Conservation (phyloP, 108 stramenopile species). For the Chaetoceros muelleri region DNA sequence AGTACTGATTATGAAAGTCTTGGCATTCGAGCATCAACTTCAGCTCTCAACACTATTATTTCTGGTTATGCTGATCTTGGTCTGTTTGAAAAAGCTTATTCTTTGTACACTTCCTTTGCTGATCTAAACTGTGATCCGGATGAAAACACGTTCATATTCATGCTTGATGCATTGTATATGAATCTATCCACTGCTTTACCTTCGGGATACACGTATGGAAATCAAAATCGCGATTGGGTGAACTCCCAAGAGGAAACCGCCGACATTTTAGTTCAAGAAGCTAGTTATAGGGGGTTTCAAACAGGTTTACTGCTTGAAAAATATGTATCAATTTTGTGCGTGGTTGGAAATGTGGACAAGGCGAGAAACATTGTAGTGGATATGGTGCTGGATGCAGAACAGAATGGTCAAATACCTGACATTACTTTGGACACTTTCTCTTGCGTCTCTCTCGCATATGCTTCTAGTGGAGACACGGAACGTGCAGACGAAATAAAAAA, state of each 20-base stretch:
- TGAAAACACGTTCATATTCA: constrained; percentile 21
- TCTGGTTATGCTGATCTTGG: neutral
- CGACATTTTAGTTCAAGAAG: constrained; percentile 11
- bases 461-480: constrained; percentile 16
- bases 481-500: neutral
- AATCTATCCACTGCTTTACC: neutral
- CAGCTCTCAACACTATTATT: neutral
- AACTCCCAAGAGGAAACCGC: neutral
- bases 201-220: neutral
- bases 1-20: constrained; percentile 15
- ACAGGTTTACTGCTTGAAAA: neutral
- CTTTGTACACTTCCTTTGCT: constrained; percentile 15
- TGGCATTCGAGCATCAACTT: neutral
- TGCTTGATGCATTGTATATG: constrained; percentile 27
- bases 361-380: constrained; percentile 23
- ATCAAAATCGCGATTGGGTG: neutral
- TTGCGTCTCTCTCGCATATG: constrained; percentile 18
- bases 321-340: constrained; percentile 29
- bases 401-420: constrained; percentile 13
- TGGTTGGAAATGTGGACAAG: constrained; percentile 18
- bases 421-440: constrained; percentile 11
- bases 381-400: neutral
- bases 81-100: constrained; percentile 6
- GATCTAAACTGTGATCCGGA: constrained; percentile 12
- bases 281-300: neutral